A percentile compares a stretch with the other conserved stretches of the same genome.
These are phyloP conservation scores for Gossypium armourianum DNA, from an alignment of 441 rosid genomes.

Conservation along the genomic window DNA sequence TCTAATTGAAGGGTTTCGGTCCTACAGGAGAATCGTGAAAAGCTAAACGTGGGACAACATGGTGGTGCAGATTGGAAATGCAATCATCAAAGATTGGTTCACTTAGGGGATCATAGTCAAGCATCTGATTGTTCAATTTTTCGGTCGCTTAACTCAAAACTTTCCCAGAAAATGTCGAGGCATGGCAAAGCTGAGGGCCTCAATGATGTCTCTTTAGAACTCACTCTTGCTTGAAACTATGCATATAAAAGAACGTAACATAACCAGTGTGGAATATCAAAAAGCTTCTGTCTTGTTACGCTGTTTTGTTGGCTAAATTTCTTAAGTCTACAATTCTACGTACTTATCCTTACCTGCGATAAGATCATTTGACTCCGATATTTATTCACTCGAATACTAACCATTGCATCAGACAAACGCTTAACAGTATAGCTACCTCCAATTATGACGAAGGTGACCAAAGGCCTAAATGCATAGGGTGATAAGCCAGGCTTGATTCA, in stretches of 20 bases:
- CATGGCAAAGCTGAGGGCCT: conserved; percentile 16
- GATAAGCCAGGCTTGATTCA: not conserved
- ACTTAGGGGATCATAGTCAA: not conserved
- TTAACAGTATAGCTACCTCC: not conserved
- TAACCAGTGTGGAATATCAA: conserved; percentile 3
- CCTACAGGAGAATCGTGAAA: conserved; percentile 21
- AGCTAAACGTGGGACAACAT: conserved; percentile 16
- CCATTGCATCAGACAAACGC: not conserved
- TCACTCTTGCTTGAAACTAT: conserved; percentile 36
- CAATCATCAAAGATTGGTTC: conserved; percentile 22
- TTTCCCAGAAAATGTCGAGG: conserved; percentile 17
- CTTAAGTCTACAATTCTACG: not conserved
- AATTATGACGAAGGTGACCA: conserved; percentile 6
- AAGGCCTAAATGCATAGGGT: conserved; percentile 1
- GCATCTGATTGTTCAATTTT: conserved; percentile 5
- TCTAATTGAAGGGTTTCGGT: conserved; percentile 1
- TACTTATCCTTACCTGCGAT: too few relatives aligned
- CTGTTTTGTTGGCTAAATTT: not conserved
- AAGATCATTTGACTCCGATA: too few relatives aligned
- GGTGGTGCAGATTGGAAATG: conserved; percentile 17
- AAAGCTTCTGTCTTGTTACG: not conserved
- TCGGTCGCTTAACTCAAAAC: conserved; percentile 11
- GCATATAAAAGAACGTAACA: not conserved
- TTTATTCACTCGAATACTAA: not conserved
- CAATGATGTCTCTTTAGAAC: conserved; percentile 43